Evolutionary conservation across 805 yeast species (phyloP), one percentile per base, ranked within the genome.

Genomic region (Lipomyces mesembrius): DNA sequence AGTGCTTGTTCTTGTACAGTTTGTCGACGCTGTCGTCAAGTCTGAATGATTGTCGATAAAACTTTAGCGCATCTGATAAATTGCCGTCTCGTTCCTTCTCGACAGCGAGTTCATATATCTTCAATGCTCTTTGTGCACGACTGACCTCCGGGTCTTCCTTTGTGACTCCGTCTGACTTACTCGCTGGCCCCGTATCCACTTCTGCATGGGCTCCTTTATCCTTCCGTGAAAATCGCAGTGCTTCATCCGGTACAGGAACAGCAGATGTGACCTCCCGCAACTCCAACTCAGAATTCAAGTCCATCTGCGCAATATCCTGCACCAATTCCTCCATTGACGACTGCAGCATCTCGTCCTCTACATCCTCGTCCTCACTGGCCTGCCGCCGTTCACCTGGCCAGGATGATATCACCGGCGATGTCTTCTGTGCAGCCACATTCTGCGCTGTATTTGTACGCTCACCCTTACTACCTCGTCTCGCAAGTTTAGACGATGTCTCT

Each of bases 21-120:
- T 83, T 78, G 74, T 92, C 97, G 4, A 92, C 92, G 64, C 83
- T 83, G 14, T 78, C 80, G 70, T 83, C 72, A 35, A 63, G 56
- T 72, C 83, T 86, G 75, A 87, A 84, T 1, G 97, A 97, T 69
- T 83, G 82, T 68, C 96, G 80, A 77, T 92, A 92, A 70, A 79
- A 83, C 59, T 81, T 84, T 34, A 91, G 86, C 1, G 97, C 97
- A 73, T 92, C 97, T n/a, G 90, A 83, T 85, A 92, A 83, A 68
- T 86, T 80, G 0, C 97, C 97, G 60, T 81, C 84, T 43, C 83
- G 79, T 77, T 92, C 97, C 74, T 88, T 88, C 59, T 83, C 85
- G 0, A 88, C 85, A 2, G 92, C 97, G 60, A 81, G 77, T 72
- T 89, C 92, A 79, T 90, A 92, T 27, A 85, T 78, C 61, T 80